Evolutionary conservation across 1,284 basidiomycete species (phyloP), one percentile per base, ranked within the genome.

Genomic region (Phaffia rhodozyma): DNA sequence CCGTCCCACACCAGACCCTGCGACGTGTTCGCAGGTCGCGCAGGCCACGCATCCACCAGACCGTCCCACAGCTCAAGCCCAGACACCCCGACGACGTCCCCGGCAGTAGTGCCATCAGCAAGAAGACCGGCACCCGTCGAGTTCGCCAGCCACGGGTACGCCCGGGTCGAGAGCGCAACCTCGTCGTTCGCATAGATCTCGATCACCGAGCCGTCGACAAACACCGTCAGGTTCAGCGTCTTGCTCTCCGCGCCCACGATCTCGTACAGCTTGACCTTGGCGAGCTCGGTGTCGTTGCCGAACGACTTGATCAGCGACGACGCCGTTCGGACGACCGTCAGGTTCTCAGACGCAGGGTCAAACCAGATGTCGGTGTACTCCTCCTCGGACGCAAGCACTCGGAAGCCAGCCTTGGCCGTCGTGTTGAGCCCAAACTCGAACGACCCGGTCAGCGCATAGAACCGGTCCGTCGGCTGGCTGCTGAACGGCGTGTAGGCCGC

Each of bases 101-200:
- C 56, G 20, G 25, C 43, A 1, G 56, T 23, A 4, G 50, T 55
- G 34, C 57, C 62, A 38, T 58, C 47, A 6, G 29, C 27, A 43
- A 64, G 57, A 30, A 64, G 53, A 48, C 62, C 62, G 20, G 62
- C 62, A 25, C 62, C 62, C 23, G 50, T 27, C 13, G 62, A 64
- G 29, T 30, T 25, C 2, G 53, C 52, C 21, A 59, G 53, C 62
- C 62, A 64, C 18, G 62, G 62, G 58, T 64, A 55, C 18, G 60
- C 5, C 61, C 51, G 49, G 32, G 72, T 72, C 6, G 73, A 66
- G n/a, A 74, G 66, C 6, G 70, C 67, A 29, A 68, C 66, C 54
- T 70, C 68, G 59, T 72, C 70, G 58, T 74, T 74, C n/a, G 71
- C 71, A 50, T 70, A 70, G 20, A 74, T 69, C 56, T 74, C 72